These are phyloP conservation scores for Artemisia argyi DNA, from an alignment of 129 eudicot genomes.

Conservation along the genomic window DNA sequence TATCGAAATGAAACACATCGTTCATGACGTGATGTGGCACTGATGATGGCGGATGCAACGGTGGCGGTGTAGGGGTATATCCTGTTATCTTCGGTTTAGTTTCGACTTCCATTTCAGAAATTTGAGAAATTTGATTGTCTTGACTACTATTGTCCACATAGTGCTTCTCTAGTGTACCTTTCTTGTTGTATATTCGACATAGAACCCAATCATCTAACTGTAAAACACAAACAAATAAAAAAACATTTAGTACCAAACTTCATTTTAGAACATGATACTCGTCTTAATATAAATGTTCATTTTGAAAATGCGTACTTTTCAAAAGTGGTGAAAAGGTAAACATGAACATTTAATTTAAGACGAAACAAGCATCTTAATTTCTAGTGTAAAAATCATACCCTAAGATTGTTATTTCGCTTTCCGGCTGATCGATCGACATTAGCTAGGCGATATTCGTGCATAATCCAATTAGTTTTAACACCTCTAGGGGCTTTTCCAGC, in stretches of 20 bases:
- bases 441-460: constrained; percentile 73
- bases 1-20: constrained; percentile 44
- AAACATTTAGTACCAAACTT: neutral
- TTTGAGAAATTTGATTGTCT: constrained; percentile 20
- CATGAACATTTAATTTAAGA: too few relatives aligned
- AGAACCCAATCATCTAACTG: constrained; percentile 80
- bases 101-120: constrained; percentile 44
- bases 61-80: constrained; percentile 10
- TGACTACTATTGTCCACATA: constrained; percentile 3
- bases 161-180: constrained; percentile 58
- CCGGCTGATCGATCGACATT: constrained; percentile 71
- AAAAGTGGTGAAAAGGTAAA: too few relatives aligned
- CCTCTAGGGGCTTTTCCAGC: constrained; percentile 78
- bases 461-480: constrained; percentile 69
- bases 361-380: too few relatives aligned
- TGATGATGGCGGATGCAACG: constrained; percentile 17
- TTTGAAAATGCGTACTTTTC: too few relatives aligned
- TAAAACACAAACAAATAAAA: neutral
- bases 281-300: too few relatives aligned
- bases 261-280: too few relatives aligned
- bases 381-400: constrained; percentile 32
- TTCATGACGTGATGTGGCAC: constrained; percentile 34
- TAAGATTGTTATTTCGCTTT: constrained; percentile 51
- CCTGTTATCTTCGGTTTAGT: constrained; percentile 42
- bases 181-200: constrained; percentile 74